Evolutionary conservation across 768 basidiomycete species (phyloP).

Genomic region (Mycena leptocephala): DNA sequence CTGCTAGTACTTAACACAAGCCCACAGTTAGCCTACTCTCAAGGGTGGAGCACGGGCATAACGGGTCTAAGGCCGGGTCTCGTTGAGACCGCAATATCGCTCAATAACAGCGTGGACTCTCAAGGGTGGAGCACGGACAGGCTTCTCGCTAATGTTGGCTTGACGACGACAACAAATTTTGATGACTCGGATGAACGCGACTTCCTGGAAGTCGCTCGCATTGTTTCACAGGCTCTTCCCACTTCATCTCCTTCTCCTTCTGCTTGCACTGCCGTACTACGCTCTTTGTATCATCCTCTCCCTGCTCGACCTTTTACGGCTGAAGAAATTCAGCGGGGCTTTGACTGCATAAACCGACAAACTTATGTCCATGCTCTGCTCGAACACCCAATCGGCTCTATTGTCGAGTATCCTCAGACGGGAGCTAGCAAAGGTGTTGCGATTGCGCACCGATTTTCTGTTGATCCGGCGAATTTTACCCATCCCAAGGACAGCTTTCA

Average conservation of each 20-base stretch:
- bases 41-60: no score
- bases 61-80: no score
- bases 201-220: conserved; percentile 18
- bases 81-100: no score
- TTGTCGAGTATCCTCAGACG: conserved; percentile 19
- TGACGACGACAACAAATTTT: conserved; percentile 10
- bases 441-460: conserved; percentile 11
- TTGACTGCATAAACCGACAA: conserved; percentile 14
- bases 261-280: background rate
- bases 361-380: conserved; percentile 13
- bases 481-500: conserved; percentile 20
- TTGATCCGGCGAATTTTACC: background rate
- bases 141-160: conserved; percentile 14
- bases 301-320: conserved; percentile 2
- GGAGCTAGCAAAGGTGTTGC: background rate
- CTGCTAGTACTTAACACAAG: no score
- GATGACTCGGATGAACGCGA: conserved; percentile 18
- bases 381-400: conserved; percentile 8
- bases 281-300: background rate
- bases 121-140: no score
- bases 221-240: conserved; percentile 7
- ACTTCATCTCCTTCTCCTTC: background rate
- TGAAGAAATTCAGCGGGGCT: conserved; percentile 2
- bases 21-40: no score
- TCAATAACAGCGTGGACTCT: no score